Evolutionary conservation across 805 yeast genomes (phyloP), one percentile per base, ranked within the genome.

Genomic region (Spathaspora hagerdaliae): DNA sequence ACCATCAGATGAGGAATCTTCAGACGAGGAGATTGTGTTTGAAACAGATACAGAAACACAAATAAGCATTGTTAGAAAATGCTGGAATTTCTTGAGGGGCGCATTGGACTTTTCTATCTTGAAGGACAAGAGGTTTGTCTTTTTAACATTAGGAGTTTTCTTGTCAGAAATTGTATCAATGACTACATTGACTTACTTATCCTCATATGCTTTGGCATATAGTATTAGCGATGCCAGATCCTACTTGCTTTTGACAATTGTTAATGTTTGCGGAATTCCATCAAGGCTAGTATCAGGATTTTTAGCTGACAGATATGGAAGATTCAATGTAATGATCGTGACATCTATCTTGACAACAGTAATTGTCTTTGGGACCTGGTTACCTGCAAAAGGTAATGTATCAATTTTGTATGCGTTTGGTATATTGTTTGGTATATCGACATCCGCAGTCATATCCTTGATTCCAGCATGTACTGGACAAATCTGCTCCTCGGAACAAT

Each of bases 381-480:
- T 58, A 9, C 66, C 65, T 1, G 66, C 80, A 71, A 24, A 55
- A 53, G 48, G 63, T 50, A 44, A 48, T 54, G 11, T 64, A 52
- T 15, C 75, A 58, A 7, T 58, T 64, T 38, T 75, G 69, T 60
- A 54, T 59, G 75, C 73, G 1, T 81, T 77, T 50, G 63, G 79
- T 11, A 69, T 64, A 1, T 51, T 77, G 5, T 81, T 74, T 57
- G 87, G 87, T 0, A 73, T 81, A 46, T 65, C 74, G 41, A 71
- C 82, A 4, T 79, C 84, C 4, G 73, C 85, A 0, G 75, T 80
- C 4, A 64, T 81, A 41, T 73, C 85, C 3, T 55, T 81, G 38
- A 74, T 81, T 12, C 85, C 86, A 2, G 81, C 78, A 2, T 77
- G 85, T 52, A 67, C 78, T 33, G 83, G 82, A 0, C 81, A 77